phyloP scores from a whole-genome alignment of 208 protist genomes.

The Trypanosoma boissoni region DNA sequence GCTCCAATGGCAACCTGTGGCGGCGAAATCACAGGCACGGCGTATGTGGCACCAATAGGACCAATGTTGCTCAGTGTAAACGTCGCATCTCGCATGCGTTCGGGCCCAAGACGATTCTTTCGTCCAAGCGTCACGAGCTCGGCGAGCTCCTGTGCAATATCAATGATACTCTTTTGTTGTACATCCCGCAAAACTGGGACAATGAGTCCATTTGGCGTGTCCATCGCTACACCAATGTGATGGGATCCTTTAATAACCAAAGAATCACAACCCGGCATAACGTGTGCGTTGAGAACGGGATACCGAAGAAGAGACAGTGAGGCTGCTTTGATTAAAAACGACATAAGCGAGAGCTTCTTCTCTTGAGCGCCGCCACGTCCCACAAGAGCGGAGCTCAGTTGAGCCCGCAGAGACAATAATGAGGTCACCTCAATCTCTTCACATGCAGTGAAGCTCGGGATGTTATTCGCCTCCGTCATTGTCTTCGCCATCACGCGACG shows the following conservation, averaged over 20 bases:
- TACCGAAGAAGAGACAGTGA: conserved; percentile 87
- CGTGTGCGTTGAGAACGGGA: conserved; percentile 86
- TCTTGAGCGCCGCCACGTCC: conserved; percentile 8
- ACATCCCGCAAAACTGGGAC: conserved; percentile 95
- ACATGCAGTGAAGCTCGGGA: conserved; percentile 90
- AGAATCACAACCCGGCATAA: conserved; percentile 51
- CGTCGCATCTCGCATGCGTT: conserved; percentile 87
- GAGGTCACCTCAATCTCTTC: conserved; percentile 89
- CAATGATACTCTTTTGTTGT: conserved; percentile 79
- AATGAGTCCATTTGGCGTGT: conserved; percentile 93
- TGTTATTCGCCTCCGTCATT: conserved; percentile 83
- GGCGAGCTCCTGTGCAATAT: conserved; percentile 92
- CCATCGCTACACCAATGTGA: conserved; percentile 96
- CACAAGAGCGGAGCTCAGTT: conserved; percentile 36
- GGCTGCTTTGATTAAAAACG: conserved; percentile 94
- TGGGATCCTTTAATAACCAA: conserved; percentile 85
- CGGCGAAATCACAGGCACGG: conserved; percentile 82
- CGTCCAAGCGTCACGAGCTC: conserved; percentile 60
- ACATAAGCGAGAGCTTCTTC: conserved; percentile 87
- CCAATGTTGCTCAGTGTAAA: conserved; percentile 97
- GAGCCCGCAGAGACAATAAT: conserved; percentile 62
- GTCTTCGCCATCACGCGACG: conserved; percentile 89
- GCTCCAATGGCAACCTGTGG: conserved; percentile 94
- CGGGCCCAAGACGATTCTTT: conserved; percentile 45
- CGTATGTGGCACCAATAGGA: conserved; percentile 93